A percentile compares a stretch with the other conserved stretches of the same genome.
Conservation (phyloP, 2,329 filamentous ascomycete genomes). For the Beauveria sp. region DNA sequence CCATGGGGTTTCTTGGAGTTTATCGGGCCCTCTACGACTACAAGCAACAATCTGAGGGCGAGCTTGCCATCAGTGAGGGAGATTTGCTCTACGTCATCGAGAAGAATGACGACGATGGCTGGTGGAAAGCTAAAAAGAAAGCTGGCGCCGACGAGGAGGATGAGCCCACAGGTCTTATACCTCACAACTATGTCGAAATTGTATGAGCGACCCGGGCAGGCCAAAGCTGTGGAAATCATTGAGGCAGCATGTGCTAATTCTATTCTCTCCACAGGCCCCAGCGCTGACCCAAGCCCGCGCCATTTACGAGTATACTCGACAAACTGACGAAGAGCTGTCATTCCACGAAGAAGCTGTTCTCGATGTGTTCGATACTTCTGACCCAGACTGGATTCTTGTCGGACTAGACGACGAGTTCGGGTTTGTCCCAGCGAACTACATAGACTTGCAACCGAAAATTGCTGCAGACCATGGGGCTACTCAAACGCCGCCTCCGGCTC, state of each 20-base stretch:
- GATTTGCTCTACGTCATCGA: slow-evolving; percentile 85
- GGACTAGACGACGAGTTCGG: slow-evolving; percentile 80
- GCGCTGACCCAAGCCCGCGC: slow-evolving; percentile 68
- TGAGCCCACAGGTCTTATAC: slow-evolving; percentile 82
- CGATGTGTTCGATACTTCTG: slow-evolving; percentile 79
- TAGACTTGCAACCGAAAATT: slow-evolving; percentile 56
- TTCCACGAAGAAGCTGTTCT: slow-evolving; percentile 84
- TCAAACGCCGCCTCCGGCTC: slow-evolving; percentile 29
- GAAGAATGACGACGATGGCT: slow-evolving; percentile 69
- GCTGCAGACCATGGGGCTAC: slow-evolving; percentile 34
- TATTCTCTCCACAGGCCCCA: slow-evolving; percentile 43
- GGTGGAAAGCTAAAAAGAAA: slow-evolving; percentile 96
- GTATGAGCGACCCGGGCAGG: slow-evolving; percentile 34
- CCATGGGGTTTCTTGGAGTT: slow-evolving; percentile 87
- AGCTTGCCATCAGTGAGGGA: slow-evolving; percentile 77
- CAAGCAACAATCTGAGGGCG: slow-evolving; percentile 74
- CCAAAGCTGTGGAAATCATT: neutral
- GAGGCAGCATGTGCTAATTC: slow-evolving; percentile 2
- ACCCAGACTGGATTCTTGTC: slow-evolving; percentile 95
- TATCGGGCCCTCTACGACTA: slow-evolving; percentile 93
- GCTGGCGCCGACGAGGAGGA: slow-evolving; percentile 78
- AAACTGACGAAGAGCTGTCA: slow-evolving; percentile 96
- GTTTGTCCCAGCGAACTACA: slow-evolving; percentile 94
- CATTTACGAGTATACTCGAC: slow-evolving; percentile 95
- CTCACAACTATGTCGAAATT: slow-evolving; percentile 93